These are phyloP conservation scores for Agarophyton chilense DNA, from an alignment of 23 red algal genomes.

Conservation along the genomic window DNA sequence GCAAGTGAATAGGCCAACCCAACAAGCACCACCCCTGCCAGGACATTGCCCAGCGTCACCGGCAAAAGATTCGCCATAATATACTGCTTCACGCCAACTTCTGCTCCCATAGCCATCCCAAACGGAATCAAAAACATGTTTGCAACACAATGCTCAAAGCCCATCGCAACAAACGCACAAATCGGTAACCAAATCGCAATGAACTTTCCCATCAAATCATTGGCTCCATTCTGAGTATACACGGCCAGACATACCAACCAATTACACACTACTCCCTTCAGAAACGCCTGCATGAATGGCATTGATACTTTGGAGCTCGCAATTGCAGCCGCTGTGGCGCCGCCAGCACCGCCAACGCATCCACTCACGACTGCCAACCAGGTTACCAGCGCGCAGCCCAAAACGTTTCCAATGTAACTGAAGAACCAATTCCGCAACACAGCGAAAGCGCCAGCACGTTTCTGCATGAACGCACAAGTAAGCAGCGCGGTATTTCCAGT, in stretches of 20 bases:
- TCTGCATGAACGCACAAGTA: constrained; percentile 36
- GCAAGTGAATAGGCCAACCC: constrained; percentile 32
- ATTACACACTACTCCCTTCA: constrained; percentile 73
- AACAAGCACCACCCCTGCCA: constrained; percentile 63
- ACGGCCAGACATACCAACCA: constrained; percentile 84
- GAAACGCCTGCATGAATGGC: constrained; percentile 57
- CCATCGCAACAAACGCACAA: constrained; percentile 69
- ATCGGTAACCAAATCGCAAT: constrained; percentile 57
- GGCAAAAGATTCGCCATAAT: constrained; percentile 74
- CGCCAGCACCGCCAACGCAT: constrained; percentile 22
- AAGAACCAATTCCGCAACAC: constrained; percentile 54
- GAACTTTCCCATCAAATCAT: constrained; percentile 66
- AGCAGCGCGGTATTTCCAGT: constrained; percentile 73
- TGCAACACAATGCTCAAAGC: constrained; percentile 80
- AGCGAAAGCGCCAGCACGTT: not conserved
- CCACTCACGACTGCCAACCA: constrained; percentile 41
- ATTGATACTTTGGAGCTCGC: constrained; percentile 46
- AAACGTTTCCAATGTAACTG: constrained; percentile 68
- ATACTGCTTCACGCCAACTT: constrained; percentile 49
- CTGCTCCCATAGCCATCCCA: constrained; percentile 69
- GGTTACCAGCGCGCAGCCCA: constrained; percentile 54
- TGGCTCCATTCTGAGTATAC: constrained; percentile 43
- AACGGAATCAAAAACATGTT: constrained; percentile 89
- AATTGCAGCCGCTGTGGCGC: constrained; percentile 45
- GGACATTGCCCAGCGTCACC: constrained; percentile 81